These are phyloP conservation scores for Talaromyces stipitatus DNA, from an alignment of 495 filamentous ascomycete species.

Conservation along the genomic window DNA sequence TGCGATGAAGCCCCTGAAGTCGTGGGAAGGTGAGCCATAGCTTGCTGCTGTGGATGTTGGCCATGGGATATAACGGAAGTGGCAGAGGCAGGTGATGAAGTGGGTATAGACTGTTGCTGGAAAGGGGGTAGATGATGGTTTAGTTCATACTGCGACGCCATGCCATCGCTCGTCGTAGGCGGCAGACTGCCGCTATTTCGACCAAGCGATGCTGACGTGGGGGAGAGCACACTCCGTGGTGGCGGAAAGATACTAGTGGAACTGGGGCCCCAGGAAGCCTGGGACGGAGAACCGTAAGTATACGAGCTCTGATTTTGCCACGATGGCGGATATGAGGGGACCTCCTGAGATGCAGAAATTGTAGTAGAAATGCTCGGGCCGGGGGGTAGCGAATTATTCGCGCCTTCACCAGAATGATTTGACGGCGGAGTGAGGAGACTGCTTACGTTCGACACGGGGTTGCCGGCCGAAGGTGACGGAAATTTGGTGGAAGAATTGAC, in stretches of 20 bases:
- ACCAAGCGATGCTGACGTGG: constrained; percentile 36
- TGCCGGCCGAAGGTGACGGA: constrained; percentile 28
- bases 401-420: constrained; percentile 53
- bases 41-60: constrained; percentile 28
- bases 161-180: constrained; percentile 28
- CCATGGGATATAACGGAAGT: constrained; percentile 13
- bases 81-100: constrained; percentile 30
- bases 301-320: constrained; percentile 49
- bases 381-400: constrained; percentile 47
- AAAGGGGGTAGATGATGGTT: constrained; percentile 45
- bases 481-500: constrained; percentile 31
- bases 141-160: constrained; percentile 52
- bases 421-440: constrained; percentile 58
- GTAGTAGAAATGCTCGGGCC: constrained; percentile 36
- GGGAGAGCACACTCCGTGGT: constrained; percentile 47
- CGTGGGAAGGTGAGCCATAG: constrained; percentile 25
- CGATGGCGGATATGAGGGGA: constrained; percentile 29
- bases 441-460: constrained; percentile 42
- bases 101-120: constrained; percentile 47
- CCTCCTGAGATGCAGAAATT: constrained; percentile 35
- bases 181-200: constrained; percentile 46
- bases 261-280: constrained; percentile 33
- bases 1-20: constrained; percentile 54
- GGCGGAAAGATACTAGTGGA: constrained; percentile 31
- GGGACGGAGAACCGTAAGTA: constrained; percentile 37